These are phyloP conservation scores for Leccinum truebloodii DNA, from an alignment of 768 basidiomycete species.

Conservation along the genomic window DNA sequence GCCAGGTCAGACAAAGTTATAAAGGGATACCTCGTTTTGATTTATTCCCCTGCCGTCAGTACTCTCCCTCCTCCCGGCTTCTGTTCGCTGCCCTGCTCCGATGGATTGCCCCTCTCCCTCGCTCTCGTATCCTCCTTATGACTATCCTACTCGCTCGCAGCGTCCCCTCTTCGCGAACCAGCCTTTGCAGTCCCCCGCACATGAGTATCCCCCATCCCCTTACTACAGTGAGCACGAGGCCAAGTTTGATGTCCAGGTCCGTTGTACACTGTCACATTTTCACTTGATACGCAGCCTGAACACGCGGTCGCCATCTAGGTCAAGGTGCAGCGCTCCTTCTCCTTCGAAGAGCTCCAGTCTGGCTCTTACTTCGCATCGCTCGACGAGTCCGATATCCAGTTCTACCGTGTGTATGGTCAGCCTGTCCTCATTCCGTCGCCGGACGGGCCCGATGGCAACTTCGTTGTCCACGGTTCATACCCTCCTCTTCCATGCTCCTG, in stretches of 20 bases:
- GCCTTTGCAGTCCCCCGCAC: slow-evolving; percentile 5
- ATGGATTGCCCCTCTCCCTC: slow-evolving; percentile 15
- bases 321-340: slow-evolving; percentile 33
- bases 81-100: slow-evolving; percentile 3
- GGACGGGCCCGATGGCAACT: slow-evolving; percentile 25
- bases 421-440: slow-evolving; percentile 32
- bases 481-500: slow-evolving; percentile 2
- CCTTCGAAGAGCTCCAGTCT: slow-evolving; percentile 37
- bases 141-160: not conserved
- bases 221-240: slow-evolving; percentile 13
- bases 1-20: slow-evolving; percentile 32
- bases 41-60: slow-evolving; percentile 25
- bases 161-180: slow-evolving; percentile 1
- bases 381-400: slow-evolving; percentile 36
- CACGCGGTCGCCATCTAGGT: slow-evolving; percentile 19
- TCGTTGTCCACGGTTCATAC: slow-evolving; percentile 15
- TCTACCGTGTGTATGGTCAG: slow-evolving; percentile 34
- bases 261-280: not conserved
- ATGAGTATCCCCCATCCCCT: slow-evolving; percentile 5
- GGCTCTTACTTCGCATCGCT: slow-evolving; percentile 31
- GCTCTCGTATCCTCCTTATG: not conserved
- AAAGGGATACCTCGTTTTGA: slow-evolving; percentile 22
- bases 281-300: not conserved
- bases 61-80: slow-evolving; percentile 8
- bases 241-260: slow-evolving; percentile 27